These are phyloP conservation scores for Botryotinia convoluta DNA, from an alignment of 2,329 filamentous ascomycete species.

Conservation along the genomic window DNA sequence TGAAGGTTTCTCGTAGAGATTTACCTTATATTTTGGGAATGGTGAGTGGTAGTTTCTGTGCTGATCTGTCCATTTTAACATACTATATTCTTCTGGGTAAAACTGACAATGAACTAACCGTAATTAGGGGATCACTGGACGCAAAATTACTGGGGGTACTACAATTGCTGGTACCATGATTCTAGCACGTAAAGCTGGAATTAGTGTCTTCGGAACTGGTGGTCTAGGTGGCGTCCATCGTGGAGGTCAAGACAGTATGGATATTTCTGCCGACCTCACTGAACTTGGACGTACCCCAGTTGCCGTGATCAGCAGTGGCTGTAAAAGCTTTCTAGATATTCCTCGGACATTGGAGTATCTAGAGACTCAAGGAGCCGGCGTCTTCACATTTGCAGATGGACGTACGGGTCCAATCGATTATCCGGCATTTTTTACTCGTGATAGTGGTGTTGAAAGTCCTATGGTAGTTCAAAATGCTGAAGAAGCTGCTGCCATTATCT, in stretches of 20 bases:
- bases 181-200: slow-evolving; percentile 79
- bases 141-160: slow-evolving; percentile 79
- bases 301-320: slow-evolving; percentile 84
- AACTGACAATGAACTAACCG: slow-evolving; percentile 10
- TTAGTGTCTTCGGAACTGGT: slow-evolving; percentile 90
- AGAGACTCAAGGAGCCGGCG: slow-evolving; percentile 71
- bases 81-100: neutral
- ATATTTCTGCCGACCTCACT: slow-evolving; percentile 91
- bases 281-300: slow-evolving; percentile 88
- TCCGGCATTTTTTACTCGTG: slow-evolving; percentile 87
- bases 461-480: slow-evolving; percentile 69
- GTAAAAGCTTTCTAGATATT: slow-evolving; percentile 95
- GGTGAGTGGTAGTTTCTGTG: slow-evolving; percentile 47
- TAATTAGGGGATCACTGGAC: slow-evolving; percentile 59
- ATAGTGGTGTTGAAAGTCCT: slow-evolving; percentile 80
- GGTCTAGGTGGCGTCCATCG: slow-evolving; percentile 93
- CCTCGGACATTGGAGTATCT: slow-evolving; percentile 78
- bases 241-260: slow-evolving; percentile 81
- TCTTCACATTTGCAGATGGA: slow-evolving; percentile 87
- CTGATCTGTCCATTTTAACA: neutral
- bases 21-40: slow-evolving; percentile 77
- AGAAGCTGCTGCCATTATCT: slow-evolving; percentile 86
- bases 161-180: slow-evolving; percentile 94
- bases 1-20: slow-evolving; percentile 86
- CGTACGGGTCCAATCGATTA: slow-evolving; percentile 73